phyloP scores from a whole-genome alignment of 2,329 filamentous ascomycete genomes.

The Monosporascus sp. region DNA sequence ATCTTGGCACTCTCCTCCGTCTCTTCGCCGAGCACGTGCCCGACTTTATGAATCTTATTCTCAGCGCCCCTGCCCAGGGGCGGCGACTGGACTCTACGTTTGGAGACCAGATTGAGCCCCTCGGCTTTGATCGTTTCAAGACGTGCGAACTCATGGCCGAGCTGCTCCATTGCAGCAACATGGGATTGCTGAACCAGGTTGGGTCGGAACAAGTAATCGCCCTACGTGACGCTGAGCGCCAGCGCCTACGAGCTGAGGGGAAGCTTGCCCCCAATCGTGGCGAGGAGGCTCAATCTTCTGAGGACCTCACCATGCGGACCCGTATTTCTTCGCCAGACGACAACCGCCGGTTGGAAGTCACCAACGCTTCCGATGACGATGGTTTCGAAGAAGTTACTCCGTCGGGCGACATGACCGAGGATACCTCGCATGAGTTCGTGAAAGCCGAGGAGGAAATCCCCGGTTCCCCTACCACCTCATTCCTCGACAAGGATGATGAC shows the following conservation, averaged over 20 bases:
- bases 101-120: slow-evolving; percentile 82
- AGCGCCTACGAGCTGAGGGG: slow-evolving; percentile 71
- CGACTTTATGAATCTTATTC: slow-evolving; percentile 86
- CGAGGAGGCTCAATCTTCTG: slow-evolving; percentile 43
- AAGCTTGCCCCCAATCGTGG: slow-evolving; percentile 51
- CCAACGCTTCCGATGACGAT: slow-evolving; percentile 80
- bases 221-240: slow-evolving; percentile 73
- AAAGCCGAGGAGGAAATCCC: slow-evolving; percentile 52
- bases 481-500: slow-evolving; percentile 58
- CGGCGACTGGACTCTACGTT: slow-evolving; percentile 80
- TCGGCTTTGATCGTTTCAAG: slow-evolving; percentile 97
- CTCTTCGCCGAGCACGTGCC: slow-evolving; percentile 88
- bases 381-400: slow-evolving; percentile 85
- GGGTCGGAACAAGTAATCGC: slow-evolving; percentile 85
- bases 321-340: slow-evolving; percentile 49
- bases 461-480: slow-evolving; percentile 30
- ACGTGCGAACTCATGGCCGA: slow-evolving; percentile 99
- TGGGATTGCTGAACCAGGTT: slow-evolving; percentile 88
- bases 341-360: slow-evolving; percentile 66
- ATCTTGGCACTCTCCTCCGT: slow-evolving; percentile 82
- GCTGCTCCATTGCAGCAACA: slow-evolving; percentile 94
- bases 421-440: slow-evolving; percentile 64
- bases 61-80: slow-evolving; percentile 68
- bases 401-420: slow-evolving; percentile 65
- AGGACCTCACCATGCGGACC: slow-evolving; percentile 57